Evolutionary conservation across 345 rosid species (phyloP), one percentile per base, ranked within the genome.

Genomic region (Hypericum androsaemum): DNA sequence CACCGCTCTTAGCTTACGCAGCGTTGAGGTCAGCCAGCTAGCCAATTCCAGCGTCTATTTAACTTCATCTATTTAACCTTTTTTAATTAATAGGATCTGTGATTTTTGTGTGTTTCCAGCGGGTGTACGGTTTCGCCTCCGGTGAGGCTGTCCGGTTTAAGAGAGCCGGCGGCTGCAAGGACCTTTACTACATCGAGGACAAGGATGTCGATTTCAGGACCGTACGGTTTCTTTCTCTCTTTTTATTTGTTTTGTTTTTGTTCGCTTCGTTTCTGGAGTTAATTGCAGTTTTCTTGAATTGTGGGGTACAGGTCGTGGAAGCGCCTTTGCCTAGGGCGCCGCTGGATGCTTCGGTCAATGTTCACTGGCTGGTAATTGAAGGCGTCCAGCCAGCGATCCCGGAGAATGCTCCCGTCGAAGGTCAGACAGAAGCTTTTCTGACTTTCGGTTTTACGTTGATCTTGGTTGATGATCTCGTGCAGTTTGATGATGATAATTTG

Each of bases 281-380:
- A 22, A 4, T 32, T 22, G 42, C 5, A 12, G 39, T 13, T 16
- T 46, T 46, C 2, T 46, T 9, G 14, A 12, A 3, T n/a, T 8
- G 10, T 22, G 58, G 60, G n/a, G n/a, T n/a, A n/a, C 59, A 89
- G 97, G 77, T 89, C 39, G 47, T 83, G 51, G 84, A 83, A 41
- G 75, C 97, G 7, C 78, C 89, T 60, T 59, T 83, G 36, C 68
- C 84, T 3, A 81, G 67, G 56, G 61, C 81, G 12, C 88, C 88
- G 1, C 76, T 71, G 17, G 88, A 80, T 59, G 62, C 84, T 32
- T 70, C 80, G 0, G 53, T 85, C 56, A 44, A 69, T 56, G 61
- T 66, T 64, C 97, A 85, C 60, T 85, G 97, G 95, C 74, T 85
- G 17, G 95, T 95, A 17, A 68, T 89, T 71, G 97, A 89, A 81